A percentile compares a stretch with the other conserved stretches of the same genome.
These are phyloP conservation scores for Penicillium sp. DNA, from an alignment of 2,329 filamentous ascomycete genomes.

Conservation along the genomic window DNA sequence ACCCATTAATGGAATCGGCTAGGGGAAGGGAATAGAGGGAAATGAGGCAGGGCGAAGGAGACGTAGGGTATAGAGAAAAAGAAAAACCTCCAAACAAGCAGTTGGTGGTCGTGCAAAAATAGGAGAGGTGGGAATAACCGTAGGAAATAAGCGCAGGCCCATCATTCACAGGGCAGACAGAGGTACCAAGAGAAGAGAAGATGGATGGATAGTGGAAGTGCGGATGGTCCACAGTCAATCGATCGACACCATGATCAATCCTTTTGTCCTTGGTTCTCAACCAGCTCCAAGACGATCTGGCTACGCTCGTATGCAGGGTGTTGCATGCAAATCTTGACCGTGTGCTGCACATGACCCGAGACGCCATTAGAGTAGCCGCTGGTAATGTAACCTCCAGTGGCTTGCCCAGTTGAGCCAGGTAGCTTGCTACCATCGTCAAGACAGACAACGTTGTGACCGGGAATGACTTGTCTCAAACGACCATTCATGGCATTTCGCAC, in stretches of 20 bases:
- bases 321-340: conserved; percentile 91
- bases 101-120: neutral
- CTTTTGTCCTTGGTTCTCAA: conserved; percentile 82
- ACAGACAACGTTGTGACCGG: conserved; percentile 82
- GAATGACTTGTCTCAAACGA: conserved; percentile 86
- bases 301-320: conserved; percentile 81
- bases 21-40: neutral
- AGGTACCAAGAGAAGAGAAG: no score
- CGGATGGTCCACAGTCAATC: no score
- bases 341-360: conserved; percentile 53
- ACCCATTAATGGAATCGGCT: neutral
- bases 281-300: conserved; percentile 87
- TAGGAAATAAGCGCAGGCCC: no score
- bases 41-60: neutral
- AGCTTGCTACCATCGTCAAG: conserved; percentile 70
- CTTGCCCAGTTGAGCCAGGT: conserved; percentile 42
- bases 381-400: conserved; percentile 33
- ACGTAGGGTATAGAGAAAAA: neutral
- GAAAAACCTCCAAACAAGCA: neutral
- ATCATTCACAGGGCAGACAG: no score
- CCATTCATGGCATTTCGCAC: conserved; percentile 96
- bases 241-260: conserved; percentile 36
- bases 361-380: conserved; percentile 40
- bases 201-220: no score
- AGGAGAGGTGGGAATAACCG: neutral